These are phyloP conservation scores for Leptodermis oblonga DNA, from an alignment of 257 asterid species.

Conservation along the genomic window DNA sequence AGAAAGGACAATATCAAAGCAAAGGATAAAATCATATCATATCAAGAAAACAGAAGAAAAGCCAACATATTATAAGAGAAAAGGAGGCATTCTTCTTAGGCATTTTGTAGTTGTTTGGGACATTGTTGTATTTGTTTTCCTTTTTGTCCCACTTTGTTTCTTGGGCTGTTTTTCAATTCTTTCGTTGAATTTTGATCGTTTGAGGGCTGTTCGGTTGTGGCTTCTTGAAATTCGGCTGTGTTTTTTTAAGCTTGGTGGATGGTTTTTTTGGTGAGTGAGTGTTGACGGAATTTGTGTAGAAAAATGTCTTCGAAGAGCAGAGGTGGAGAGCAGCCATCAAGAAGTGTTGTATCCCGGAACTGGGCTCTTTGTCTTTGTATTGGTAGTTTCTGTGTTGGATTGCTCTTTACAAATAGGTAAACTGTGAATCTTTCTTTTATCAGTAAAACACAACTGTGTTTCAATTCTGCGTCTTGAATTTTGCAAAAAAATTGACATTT, in stretches of 20 bases:
- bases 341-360: conserved; percentile 46
- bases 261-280: conserved; percentile 25
- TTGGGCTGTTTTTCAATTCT: conserved; percentile 14
- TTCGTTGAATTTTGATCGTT: conserved; percentile 19
- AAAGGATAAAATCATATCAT: conserved; percentile 33
- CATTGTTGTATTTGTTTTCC: conserved; percentile 13
- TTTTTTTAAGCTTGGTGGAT: conserved; percentile 14
- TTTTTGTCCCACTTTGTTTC: conserved; percentile 17
- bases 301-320: conserved; percentile 57
- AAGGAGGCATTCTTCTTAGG: conserved; percentile 25
- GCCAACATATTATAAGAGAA: conserved; percentile 32
- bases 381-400: conserved; percentile 65
- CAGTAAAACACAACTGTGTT: neutral
- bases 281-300: conserved; percentile 7
- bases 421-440: neutral
- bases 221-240: conserved; percentile 8
- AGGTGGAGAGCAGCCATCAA: conserved; percentile 52
- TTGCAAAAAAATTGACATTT: neutral
- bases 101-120: conserved; percentile 14
- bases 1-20: conserved; percentile 23
- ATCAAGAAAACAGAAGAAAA: conserved; percentile 15
- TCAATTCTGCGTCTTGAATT: neutral
- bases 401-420: conserved; percentile 83
- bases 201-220: conserved; percentile 16
- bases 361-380: conserved; percentile 83